phyloP scores from a whole-genome alignment of 2,329 filamentous ascomycete genomes.

The Diaporthe nobilis region DNA sequence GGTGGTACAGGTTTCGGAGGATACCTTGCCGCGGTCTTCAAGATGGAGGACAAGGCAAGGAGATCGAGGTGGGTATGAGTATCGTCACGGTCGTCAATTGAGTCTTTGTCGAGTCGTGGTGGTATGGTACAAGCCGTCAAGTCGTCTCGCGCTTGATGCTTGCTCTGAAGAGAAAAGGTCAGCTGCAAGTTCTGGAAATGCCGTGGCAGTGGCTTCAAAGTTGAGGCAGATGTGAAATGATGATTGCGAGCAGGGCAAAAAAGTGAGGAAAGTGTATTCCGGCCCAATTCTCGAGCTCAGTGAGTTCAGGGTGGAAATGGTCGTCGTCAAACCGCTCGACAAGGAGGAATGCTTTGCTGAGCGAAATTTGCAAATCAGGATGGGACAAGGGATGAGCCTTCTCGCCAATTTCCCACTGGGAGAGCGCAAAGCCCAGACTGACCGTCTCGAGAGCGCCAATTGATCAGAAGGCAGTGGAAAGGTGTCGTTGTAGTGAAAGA shows the following conservation, averaged over 20 bases:
- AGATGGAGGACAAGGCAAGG: conserved; percentile 6
- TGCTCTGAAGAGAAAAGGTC: conserved; percentile 21
- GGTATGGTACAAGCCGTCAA: conserved; percentile 14
- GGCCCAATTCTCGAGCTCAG: neutral
- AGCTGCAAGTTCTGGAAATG: neutral
- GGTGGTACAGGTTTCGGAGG: neutral
- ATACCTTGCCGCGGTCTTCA: conserved; percentile 22
- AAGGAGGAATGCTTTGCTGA: neutral
- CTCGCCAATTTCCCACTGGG: neutral
- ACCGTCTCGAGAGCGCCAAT: neutral
- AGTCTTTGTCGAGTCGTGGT: neutral
- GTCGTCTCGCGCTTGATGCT: neutral
- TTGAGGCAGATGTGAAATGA: neutral
- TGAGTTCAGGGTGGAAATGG: neutral
- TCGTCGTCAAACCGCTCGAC: neutral
- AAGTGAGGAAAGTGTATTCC: neutral
- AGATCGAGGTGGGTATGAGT: neutral
- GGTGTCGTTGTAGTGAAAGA: neutral
- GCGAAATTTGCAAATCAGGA: too few species aligned
- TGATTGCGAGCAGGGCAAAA: neutral
- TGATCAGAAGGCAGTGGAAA: neutral
- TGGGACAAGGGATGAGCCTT: neutral
- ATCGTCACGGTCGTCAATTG: conserved; percentile 9
- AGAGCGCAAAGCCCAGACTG: neutral
- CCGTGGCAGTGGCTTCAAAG: neutral